A percentile compares a stretch with the other conserved stretches of the same genome.
These are phyloP conservation scores for Mallotus nudiflorus DNA, from an alignment of 345 rosid genomes.

Conservation along the genomic window DNA sequence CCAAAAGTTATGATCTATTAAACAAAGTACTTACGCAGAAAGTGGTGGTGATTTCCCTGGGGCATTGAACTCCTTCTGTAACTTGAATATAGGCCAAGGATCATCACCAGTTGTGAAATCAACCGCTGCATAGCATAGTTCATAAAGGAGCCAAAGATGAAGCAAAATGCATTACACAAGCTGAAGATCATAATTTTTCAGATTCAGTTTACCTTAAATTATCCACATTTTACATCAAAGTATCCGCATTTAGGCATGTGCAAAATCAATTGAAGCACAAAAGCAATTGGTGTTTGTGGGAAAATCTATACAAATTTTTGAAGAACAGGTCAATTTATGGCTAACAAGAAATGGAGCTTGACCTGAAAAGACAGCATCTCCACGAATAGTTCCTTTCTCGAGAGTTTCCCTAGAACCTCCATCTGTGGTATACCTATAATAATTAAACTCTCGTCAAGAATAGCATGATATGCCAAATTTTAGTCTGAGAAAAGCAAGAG, in stretches of 20 bases:
- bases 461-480: slow-evolving; percentile 1
- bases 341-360: not conserved
- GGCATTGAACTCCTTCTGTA: slow-evolving; percentile 85
- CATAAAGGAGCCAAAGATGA: slow-evolving; percentile 20
- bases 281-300: too few species aligned
- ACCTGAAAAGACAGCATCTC: slow-evolving; percentile 79
- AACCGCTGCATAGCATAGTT: slow-evolving; percentile 67
- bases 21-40: slow-evolving; percentile 58
- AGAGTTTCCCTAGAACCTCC: slow-evolving; percentile 80
- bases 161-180: not conserved
- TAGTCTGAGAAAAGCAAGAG: not conserved
- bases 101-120: slow-evolving; percentile 82
- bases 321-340: not conserved
- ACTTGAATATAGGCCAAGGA: slow-evolving; percentile 80
- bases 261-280: too few species aligned
- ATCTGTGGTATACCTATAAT: slow-evolving; percentile 83
- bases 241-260: too few species aligned
- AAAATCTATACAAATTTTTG: not conserved
- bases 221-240: not conserved
- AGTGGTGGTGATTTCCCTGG: slow-evolving; percentile 96
- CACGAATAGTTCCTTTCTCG: slow-evolving; percentile 68
- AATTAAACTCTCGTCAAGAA: slow-evolving; percentile 14
- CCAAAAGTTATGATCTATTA: not conserved
- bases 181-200: not conserved
- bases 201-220: not conserved